These are phyloP conservation scores for Pichia sp. DNA, from an alignment of 1,139 yeast genomes.

Conservation along the genomic window DNA sequence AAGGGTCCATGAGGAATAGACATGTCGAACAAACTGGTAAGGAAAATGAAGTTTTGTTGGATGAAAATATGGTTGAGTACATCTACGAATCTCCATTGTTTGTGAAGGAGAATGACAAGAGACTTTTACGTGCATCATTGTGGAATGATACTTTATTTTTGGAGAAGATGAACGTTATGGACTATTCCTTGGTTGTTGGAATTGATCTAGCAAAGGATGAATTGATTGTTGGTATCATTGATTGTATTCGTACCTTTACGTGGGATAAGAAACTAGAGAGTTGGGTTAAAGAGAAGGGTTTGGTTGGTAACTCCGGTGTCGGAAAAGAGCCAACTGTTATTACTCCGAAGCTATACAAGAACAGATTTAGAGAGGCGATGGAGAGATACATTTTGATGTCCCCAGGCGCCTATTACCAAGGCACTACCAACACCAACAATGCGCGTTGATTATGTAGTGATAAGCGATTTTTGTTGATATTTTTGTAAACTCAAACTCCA, in stretches of 20 bases:
- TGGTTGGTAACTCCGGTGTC: conserved; percentile 77
- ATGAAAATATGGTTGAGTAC: conserved; percentile 97
- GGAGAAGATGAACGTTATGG: conserved; percentile 99
- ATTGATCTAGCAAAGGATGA: conserved; percentile 65
- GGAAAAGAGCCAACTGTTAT: conserved; percentile 96
- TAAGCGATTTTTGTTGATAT: no score
- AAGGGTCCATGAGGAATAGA: conserved; percentile 96
- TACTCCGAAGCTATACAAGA: conserved; percentile 92
- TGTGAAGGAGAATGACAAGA: conserved; percentile 88
- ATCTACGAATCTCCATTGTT: conserved; percentile 94
- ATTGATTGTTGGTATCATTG: conserved; percentile 89
- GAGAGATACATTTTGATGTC: conserved; percentile 91
- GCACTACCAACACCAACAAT: conserved; percentile 11
- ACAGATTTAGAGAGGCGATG: conserved; percentile 95
- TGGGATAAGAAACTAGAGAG: conserved; percentile 99
- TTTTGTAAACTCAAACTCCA: no score
- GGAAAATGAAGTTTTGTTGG: conserved; percentile 88
- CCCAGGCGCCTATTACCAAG: conserved; percentile 73
- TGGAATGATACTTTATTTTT: conserved; percentile 93
- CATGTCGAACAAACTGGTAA: conserved; percentile 96
- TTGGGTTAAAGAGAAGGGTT: conserved; percentile 94
- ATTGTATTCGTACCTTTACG: conserved; percentile 91
- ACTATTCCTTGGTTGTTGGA: conserved; percentile 90
- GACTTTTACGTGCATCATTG: conserved; percentile 73
- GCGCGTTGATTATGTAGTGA: no score